Evolutionary conservation across 441 rosid species (phyloP).

Genomic region (Croton laevigatus): DNA sequence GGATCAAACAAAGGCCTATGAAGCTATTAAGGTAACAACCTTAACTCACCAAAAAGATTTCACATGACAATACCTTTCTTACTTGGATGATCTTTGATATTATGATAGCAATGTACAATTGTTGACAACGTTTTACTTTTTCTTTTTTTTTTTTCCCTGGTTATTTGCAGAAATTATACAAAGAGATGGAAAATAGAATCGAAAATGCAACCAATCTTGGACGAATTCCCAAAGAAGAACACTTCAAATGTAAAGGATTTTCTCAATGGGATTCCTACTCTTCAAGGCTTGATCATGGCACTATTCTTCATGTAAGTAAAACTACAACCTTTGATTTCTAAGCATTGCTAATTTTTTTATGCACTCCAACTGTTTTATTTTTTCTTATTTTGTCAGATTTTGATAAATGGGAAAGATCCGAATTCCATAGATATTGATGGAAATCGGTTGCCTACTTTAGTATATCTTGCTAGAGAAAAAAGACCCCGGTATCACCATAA

Average conservation of each 20-base stretch:
- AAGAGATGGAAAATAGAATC: constrained; percentile 53
- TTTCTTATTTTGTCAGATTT: constrained; percentile 34
- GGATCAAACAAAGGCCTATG: neutral
- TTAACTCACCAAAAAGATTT: too few relatives aligned
- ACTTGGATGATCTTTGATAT: too few relatives aligned
- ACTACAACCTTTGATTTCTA: too few relatives aligned
- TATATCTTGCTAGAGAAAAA: constrained; percentile 73
- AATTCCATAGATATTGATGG: constrained; percentile 30
- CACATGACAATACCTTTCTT: too few relatives aligned
- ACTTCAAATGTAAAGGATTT: constrained; percentile 40
- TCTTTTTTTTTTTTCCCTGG: constrained; percentile 1
- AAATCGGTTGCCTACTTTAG: constrained; percentile 50
- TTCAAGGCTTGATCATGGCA: constrained; percentile 47
- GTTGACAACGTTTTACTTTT: neutral
- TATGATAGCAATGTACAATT: neutral
- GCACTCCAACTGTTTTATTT: neutral
- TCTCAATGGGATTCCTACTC: constrained; percentile 47
- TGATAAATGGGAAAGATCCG: constrained; percentile 47
- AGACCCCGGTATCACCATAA: constrained; percentile 56
- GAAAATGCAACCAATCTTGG: constrained; percentile 34
- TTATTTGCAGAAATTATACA: constrained; percentile 12
- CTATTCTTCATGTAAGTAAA: constrained; percentile 66
- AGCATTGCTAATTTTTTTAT: neutral
- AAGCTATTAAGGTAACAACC: neutral
- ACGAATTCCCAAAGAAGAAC: constrained; percentile 37